Conservation (phyloP, 257 asterid species). For the Ilex aquifolium region DNA sequence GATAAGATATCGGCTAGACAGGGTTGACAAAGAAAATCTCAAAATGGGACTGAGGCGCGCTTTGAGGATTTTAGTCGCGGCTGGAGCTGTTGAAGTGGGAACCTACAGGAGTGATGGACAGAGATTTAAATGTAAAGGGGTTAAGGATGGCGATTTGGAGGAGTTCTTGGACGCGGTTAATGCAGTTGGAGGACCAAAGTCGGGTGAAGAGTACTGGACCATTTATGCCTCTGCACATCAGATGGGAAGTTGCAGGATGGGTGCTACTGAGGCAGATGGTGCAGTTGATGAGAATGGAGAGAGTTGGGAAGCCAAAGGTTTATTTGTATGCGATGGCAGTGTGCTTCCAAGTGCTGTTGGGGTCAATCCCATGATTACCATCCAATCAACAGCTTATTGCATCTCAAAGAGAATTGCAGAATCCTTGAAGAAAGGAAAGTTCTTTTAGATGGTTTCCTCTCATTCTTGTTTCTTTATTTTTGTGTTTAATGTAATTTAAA, state of each 20-base stretch:
- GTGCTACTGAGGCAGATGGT: conserved; percentile 53
- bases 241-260: conserved; percentile 90
- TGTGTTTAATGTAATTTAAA: too few species aligned
- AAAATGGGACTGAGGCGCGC: conserved; percentile 59
- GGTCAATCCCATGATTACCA: conserved; percentile 84
- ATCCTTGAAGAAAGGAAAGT: conserved; percentile 19
- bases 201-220: conserved; percentile 48
- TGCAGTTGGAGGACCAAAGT: conserved; percentile 51
- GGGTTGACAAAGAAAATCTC: conserved; percentile 51
- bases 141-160: conserved; percentile 45
- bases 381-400: conserved; percentile 79
- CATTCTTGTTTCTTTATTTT: neutral
- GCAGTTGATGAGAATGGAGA: conserved; percentile 82
- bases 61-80: conserved; percentile 62
- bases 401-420: conserved; percentile 53
- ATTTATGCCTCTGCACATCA: conserved; percentile 81
- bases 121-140: conserved; percentile 44
- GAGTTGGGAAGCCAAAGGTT: conserved; percentile 81
- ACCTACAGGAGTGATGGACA: conserved; percentile 82
- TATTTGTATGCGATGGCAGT: conserved; percentile 84
- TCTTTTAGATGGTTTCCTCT: neutral
- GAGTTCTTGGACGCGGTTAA: conserved; percentile 57
- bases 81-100: conserved; percentile 93
- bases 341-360: conserved; percentile 78
- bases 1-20: conserved; percentile 33